Evolutionary conservation across 129 eudicot genomes (phyloP), one percentile per base, ranked within the genome.

Genomic region (Saussurea involucrata): DNA sequence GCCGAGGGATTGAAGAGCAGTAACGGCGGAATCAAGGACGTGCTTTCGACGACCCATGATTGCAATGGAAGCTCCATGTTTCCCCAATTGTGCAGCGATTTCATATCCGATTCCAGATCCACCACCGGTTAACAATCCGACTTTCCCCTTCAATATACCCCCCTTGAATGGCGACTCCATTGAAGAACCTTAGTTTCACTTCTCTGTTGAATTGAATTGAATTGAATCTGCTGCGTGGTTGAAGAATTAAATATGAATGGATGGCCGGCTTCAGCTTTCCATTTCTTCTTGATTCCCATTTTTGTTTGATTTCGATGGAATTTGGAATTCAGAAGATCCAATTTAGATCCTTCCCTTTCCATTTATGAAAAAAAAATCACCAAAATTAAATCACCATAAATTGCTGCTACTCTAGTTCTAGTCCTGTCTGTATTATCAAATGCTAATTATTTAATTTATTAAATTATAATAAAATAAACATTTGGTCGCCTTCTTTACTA

Each of bases 101-200:
- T 82, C 85, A 27, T 82, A 85, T 44, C 88, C 91, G 17, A 87
- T 87, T 24, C 91, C 91, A 12, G 88, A 82, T 13, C 88, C 92
- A 7, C 91, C 91, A 13, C 91, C 91, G 15, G 91, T 87, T 34
- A 87, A 36, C 46, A 84, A 57, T 17, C 86, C 85, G 24, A 87
- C 92, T 67, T 84, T 84, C 9, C 86, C 88, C 61, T 85, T 87
- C 36, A 85, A 77, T 28, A 79, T 69, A 8, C 79, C 87, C 10
- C 75, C 42, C 65, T 84, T 87, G 67, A 87, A 87, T 27, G 88
- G 92, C 4, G 92, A 85, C 76, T 73, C 83, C 78, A 76, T 85
- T 73, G 24, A 49, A 49, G 21, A 15, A 37, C 31, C 32, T 20
- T 34, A 20, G 34, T 29, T 25, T 21, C 17, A 4, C 20, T 72